Percentiles rank a stretch among this genome's conserved stretches.
phyloP scores from a whole-genome alignment of 305 asterid genomes.

The Fraxinus platypoda region DNA sequence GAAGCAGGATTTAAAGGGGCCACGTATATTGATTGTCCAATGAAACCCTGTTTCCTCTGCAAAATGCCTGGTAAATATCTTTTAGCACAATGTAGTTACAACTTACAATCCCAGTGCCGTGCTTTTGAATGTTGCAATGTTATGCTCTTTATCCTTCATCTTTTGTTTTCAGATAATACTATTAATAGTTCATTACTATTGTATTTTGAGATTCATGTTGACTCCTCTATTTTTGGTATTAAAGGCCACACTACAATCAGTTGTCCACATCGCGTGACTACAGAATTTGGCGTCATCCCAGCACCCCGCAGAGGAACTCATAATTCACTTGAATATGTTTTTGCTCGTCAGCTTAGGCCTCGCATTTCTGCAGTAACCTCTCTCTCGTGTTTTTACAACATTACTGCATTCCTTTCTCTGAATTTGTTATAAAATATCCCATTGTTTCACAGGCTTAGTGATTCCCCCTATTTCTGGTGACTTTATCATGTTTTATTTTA shows the following conservation, averaged over 20 bases:
- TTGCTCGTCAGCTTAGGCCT: slow-evolving; percentile 70
- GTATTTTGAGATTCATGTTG: neutral
- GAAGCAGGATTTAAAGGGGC: slow-evolving; percentile 98
- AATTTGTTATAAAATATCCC: neutral
- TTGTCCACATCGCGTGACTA: slow-evolving; percentile 91
- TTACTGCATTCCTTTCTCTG: neutral
- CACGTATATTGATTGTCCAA: slow-evolving; percentile 94
- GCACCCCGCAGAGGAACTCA: slow-evolving; percentile 55
- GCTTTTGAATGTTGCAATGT: neutral
- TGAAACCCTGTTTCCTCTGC: slow-evolving; percentile 99
- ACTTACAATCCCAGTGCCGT: neutral
- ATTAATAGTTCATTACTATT: neutral
- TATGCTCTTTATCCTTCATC: slow-evolving; percentile 1
- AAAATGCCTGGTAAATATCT: slow-evolving; percentile 73
- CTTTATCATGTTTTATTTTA: neutral
- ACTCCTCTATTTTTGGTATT: slow-evolving; percentile 25
- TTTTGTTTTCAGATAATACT: neutral
- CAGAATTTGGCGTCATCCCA: slow-evolving; percentile 80
- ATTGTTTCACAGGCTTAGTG: neutral
- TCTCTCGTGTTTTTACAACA: neutral
- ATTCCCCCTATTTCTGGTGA: neutral
- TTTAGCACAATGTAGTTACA: neutral
- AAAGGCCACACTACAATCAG: slow-evolving; percentile 89
- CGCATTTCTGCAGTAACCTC: slow-evolving; percentile 51
- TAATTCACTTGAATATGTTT: slow-evolving; percentile 67